Base-by-base conservation (phyloP, 169 alveolate genomes). In the Toxoplasma gondii region DNA sequence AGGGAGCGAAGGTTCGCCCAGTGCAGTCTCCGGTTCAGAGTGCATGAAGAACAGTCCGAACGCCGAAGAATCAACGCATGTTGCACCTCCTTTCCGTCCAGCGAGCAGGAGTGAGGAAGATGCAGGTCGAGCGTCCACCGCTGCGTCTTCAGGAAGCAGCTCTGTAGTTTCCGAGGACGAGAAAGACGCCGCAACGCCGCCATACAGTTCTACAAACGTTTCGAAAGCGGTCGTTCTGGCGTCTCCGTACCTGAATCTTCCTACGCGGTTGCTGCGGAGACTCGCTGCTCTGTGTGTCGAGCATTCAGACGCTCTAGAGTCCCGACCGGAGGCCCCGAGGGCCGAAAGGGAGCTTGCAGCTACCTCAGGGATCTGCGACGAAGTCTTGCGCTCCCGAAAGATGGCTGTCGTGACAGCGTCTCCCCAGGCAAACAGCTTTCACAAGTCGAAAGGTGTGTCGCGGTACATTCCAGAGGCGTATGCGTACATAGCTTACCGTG, bases 381-480 rank as follows among this genome's bases (percentile, higher is more conserved):
- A 19, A 16, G 31, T 31, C 64, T 67, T 90, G 36, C 22, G 74
- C 27, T 69, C 82, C 12, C 39, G 88, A 12, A 83, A 88, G 2
- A 41, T 93, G 0, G 87, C 49, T 90, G 93, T 93, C 7, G 39
- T 93, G 0, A 88, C 92, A 24, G 95, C 95, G 24, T 53, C 93
- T 5, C 95, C 95, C 0, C 81, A 86, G 86, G 95, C 95, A 29
- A 93, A 93, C 27, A 93, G 95, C 34, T 93, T 93, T 49, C 87
- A 45, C 53, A 86, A 54, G 43, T 87, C 93, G 22, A 86, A 69
- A 31, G 95, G 95, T 7, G 43, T 93, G 10, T 87, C 93, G 17
- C 78, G 31, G 7, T 87, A 54, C 34, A 93, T 93, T 34, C 95
- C 95, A 12, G 88, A 90, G 34, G 84, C 84, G 88, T 90, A 69